These are phyloP conservation scores for Coemansia pectinata DNA, from an alignment of 192 early-diverging fungal species.

Conservation along the genomic window DNA sequence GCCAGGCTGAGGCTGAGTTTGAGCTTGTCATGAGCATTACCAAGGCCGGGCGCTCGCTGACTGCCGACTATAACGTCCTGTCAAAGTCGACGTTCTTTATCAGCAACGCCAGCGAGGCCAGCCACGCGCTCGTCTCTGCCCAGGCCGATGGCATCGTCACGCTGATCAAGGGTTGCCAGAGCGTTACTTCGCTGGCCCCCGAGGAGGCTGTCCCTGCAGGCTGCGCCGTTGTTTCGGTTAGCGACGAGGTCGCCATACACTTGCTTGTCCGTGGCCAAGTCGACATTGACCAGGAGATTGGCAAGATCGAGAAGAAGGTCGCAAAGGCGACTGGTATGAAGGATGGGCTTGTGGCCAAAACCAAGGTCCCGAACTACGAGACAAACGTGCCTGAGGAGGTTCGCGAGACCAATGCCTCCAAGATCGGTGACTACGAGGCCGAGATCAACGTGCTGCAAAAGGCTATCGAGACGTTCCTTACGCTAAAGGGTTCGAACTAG, in stretches of 20 bases:
- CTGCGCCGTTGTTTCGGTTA: slow-evolving; percentile 72
- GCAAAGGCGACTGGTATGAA: slow-evolving; percentile 65
- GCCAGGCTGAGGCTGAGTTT: slow-evolving; percentile 74
- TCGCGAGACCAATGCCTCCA: slow-evolving; percentile 68
- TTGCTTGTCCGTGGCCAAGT: slow-evolving; percentile 80
- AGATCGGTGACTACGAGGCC: slow-evolving; percentile 70
- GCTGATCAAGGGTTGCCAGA: slow-evolving; percentile 73
- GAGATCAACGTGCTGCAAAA: slow-evolving; percentile 72
- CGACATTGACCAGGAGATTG: slow-evolving; percentile 81
- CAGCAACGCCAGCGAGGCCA: slow-evolving; percentile 49
- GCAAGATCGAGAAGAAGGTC: slow-evolving; percentile 76
- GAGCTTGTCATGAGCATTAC: slow-evolving; percentile 77
- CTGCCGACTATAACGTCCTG: slow-evolving; percentile 74
- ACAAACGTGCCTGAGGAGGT: slow-evolving; percentile 70
- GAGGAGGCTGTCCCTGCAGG: slow-evolving; percentile 68
- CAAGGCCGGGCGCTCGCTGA: slow-evolving; percentile 73
- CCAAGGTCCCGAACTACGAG: slow-evolving; percentile 66
- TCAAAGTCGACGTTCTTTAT: slow-evolving; percentile 60
- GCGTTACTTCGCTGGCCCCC: slow-evolving; percentile 61
- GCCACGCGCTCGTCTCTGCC: slow-evolving; percentile 55
- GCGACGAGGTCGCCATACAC: slow-evolving; percentile 70
- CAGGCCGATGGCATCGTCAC: slow-evolving; percentile 68
- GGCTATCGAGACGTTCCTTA: slow-evolving; percentile 72
- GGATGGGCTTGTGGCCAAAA: slow-evolving; percentile 65
- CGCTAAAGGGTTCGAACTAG: slow-evolving; percentile 55